A percentile compares a stretch with the other conserved stretches of the same genome.
Conservation (phyloP, 139 green algal genomes). For the Eudorina sp. region DNA sequence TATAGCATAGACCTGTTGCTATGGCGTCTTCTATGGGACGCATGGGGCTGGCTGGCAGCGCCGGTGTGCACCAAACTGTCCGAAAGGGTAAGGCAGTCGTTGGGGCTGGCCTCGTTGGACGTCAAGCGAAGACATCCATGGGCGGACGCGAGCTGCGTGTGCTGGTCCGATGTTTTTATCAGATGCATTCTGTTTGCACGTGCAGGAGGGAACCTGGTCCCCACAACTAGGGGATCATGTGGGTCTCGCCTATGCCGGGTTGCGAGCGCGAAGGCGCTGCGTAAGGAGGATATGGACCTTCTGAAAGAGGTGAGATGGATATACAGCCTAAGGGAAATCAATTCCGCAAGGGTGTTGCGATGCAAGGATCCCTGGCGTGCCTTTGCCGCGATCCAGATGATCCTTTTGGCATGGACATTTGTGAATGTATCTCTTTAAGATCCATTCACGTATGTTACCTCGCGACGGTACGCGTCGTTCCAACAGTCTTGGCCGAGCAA, state of each 20-base stretch:
- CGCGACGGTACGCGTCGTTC: too few species aligned
- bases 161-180: too few species aligned
- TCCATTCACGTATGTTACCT: too few species aligned
- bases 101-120: neutral
- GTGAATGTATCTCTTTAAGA: too few species aligned
- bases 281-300: slow-evolving; percentile 33
- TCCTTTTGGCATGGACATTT: too few species aligned
- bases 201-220: slow-evolving; percentile 11
- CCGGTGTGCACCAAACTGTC: neutral
- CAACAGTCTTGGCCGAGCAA: too few species aligned
- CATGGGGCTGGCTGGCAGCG: neutral
- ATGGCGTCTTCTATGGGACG: slow-evolving; percentile 42
- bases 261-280: neutral
- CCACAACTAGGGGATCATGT: slow-evolving; percentile 1
- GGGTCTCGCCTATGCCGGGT: neutral
- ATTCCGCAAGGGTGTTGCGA: neutral
- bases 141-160: too few species aligned
- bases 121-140: too few species aligned
- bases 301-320: slow-evolving; percentile 11
- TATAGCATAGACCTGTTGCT: neutral
- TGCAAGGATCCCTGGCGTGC: neutral
- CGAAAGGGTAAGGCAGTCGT: slow-evolving; percentile 25
- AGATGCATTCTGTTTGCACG: neutral
- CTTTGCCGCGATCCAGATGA: neutral
- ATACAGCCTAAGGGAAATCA: neutral